These are phyloP conservation scores for Colletotrichum sp. DNA, from an alignment of 2,329 filamentous ascomycete genomes.

Conservation along the genomic window DNA sequence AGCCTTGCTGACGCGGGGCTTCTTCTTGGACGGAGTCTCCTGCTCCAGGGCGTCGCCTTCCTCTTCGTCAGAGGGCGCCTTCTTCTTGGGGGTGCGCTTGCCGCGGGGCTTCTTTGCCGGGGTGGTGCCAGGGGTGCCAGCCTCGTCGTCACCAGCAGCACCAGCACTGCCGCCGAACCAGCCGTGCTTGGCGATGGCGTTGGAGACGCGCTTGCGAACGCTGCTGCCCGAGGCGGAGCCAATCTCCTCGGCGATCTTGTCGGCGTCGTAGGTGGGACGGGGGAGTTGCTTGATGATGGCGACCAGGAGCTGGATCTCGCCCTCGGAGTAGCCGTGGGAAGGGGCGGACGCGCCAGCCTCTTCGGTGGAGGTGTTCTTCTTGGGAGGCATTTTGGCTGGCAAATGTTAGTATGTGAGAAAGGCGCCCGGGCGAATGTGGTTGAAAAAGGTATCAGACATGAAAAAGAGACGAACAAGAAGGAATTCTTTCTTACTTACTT, in stretches of 20 bases:
- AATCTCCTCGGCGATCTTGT: neutral
- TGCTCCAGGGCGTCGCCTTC: neutral
- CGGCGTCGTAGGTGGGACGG: neutral
- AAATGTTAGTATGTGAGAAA: neutral
- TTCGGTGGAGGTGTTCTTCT: neutral
- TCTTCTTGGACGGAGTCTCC: conserved; percentile 7
- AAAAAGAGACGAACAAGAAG: too few species aligned
- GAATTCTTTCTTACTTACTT: neutral
- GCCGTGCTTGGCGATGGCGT: neutral
- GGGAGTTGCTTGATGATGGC: neutral
- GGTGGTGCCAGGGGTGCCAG: neutral
- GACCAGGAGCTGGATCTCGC: neutral
- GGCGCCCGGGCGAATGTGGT: too few species aligned
- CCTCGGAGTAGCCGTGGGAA: neutral
- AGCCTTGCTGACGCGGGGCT: neutral
- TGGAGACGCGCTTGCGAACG: neutral
- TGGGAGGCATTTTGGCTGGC: conserved; percentile 1
- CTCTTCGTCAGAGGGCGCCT: neutral
- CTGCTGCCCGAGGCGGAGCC: conserved; percentile 2
- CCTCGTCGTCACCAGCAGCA: neutral
- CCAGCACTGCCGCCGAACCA: neutral
- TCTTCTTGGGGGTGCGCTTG: conserved; percentile 7
- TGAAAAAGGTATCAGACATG: too few species aligned
- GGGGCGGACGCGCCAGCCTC: neutral
- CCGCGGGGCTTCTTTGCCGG: neutral